Evolutionary conservation across 495 filamentous ascomycete genomes (phyloP).

Genomic region (Podospora didyma): DNA sequence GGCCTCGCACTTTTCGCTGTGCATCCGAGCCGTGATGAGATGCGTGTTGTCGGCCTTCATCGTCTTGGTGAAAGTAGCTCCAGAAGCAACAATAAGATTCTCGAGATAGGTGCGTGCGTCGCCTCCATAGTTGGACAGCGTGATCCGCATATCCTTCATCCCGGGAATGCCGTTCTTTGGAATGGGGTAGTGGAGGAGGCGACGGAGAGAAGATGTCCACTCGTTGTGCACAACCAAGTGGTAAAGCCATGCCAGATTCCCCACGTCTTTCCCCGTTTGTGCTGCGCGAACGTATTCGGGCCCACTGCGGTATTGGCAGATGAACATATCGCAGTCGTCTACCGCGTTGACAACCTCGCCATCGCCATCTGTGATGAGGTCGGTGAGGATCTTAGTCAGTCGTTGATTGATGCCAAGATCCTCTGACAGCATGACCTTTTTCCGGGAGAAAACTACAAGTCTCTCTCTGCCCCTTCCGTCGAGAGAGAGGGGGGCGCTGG

Average conservation of each 20-base stretch:
- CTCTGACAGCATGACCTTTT: conserved; percentile 59
- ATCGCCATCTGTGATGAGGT: conserved; percentile 63
- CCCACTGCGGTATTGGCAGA: conserved; percentile 85
- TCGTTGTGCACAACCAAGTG: conserved; percentile 81
- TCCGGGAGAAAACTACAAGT: conserved; percentile 61
- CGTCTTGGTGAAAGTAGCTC: conserved; percentile 84
- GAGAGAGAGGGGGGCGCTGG: conserved; percentile 39
- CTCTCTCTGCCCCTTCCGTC: conserved; percentile 19
- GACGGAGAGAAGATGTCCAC: conserved; percentile 77
- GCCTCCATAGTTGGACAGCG: conserved; percentile 91
- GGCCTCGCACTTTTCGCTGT: conserved; percentile 86
- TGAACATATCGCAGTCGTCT: conserved; percentile 71
- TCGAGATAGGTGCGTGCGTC: conserved; percentile 93
- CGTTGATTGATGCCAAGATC: conserved; percentile 68
- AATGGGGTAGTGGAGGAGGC: conserved; percentile 86
- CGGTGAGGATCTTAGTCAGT: conserved; percentile 61
- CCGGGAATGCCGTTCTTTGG: conserved; percentile 70
- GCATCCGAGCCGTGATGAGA: conserved; percentile 81
- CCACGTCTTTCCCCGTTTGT: conserved; percentile 71
- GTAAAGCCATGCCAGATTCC: conserved; percentile 91
- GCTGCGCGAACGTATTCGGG: conserved; percentile 72
- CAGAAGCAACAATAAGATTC: conserved; percentile 77
- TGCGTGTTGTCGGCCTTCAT: conserved; percentile 94
- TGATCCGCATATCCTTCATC: conserved; percentile 72
- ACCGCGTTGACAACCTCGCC: conserved; percentile 64